Conservation (phyloP, 305 asterid genomes). For the Fraxinus sp. region DNA sequence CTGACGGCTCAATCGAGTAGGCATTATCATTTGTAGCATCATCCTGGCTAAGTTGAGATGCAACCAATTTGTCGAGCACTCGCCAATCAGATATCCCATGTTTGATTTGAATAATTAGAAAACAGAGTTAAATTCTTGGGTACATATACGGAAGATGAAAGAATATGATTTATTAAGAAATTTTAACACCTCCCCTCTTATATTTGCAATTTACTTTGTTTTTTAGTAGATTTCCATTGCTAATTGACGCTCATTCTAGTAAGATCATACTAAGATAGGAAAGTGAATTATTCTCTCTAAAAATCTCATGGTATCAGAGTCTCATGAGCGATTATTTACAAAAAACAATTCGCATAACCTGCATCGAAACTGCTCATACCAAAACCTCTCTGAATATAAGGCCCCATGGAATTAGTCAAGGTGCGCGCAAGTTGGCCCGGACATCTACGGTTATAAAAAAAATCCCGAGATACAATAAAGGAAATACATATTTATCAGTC, state of each 20-base stretch:
- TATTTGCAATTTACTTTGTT: not conserved
- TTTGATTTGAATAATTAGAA: not conserved
- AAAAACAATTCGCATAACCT: not conserved
- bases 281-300: not conserved
- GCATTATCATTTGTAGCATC: constrained; percentile 19
- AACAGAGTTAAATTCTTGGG: not conserved
- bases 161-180: not conserved
- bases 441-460: too few relatives aligned
- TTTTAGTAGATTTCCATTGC: not conserved
- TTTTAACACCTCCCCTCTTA: not conserved
- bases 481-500: constrained; percentile 22
- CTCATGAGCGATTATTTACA: not conserved
- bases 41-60: constrained; percentile 55
- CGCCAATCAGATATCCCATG: too few relatives aligned
- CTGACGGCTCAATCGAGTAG: constrained; percentile 19
- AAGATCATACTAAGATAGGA: not conserved
- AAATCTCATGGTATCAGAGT: not conserved
- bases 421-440: too few relatives aligned
- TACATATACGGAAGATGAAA: not conserved
- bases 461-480: not conserved
- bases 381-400: not conserved
- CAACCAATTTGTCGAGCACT: constrained; percentile 59
- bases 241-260: not conserved
- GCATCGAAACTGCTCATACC: not conserved
- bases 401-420: too few relatives aligned